Conservation (phyloP, 768 basidiomycete species). For the Macrolepiota dolichaula region DNA sequence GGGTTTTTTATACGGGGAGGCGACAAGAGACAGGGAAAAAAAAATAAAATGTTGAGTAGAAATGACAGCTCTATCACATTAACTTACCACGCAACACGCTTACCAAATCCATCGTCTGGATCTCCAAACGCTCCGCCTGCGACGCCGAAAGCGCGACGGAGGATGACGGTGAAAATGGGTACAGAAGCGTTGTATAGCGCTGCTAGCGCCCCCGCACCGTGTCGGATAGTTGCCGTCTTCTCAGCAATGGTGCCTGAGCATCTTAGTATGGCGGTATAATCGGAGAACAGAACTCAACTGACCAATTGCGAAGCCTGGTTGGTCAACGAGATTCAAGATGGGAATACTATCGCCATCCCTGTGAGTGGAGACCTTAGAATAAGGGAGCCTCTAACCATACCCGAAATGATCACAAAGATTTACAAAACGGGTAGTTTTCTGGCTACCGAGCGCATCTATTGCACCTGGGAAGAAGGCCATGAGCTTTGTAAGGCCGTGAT, state of each 20-base stretch:
- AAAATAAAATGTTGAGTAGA: neutral
- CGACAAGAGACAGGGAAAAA: neutral
- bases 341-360: slow-evolving; percentile 23
- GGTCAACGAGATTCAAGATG: slow-evolving; percentile 36
- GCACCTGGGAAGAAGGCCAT: slow-evolving; percentile 23
- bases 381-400: slow-evolving; percentile 16
- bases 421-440: slow-evolving; percentile 34
- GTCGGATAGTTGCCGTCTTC: slow-evolving; percentile 34
- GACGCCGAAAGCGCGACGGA: slow-evolving; percentile 36
- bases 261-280: neutral
- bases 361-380: neutral
- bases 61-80: neutral
- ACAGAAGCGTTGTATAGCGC: slow-evolving; percentile 33
- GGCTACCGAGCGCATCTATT: slow-evolving; percentile 35
- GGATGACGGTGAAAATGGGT: slow-evolving; percentile 35
- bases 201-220: slow-evolving; percentile 34
- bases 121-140: slow-evolving; percentile 36
- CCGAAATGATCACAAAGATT: slow-evolving; percentile 39
- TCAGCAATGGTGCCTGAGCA: slow-evolving; percentile 32
- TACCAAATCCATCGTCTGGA: slow-evolving; percentile 30
- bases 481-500: neutral
- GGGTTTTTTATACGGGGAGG: neutral
- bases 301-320: slow-evolving; percentile 39
- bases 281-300: slow-evolving; percentile 4
- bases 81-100: slow-evolving; percentile 35